These are phyloP conservation scores for Eimeria brunetti DNA, from an alignment of 169 alveolate genomes.

Conservation along the genomic window DNA sequence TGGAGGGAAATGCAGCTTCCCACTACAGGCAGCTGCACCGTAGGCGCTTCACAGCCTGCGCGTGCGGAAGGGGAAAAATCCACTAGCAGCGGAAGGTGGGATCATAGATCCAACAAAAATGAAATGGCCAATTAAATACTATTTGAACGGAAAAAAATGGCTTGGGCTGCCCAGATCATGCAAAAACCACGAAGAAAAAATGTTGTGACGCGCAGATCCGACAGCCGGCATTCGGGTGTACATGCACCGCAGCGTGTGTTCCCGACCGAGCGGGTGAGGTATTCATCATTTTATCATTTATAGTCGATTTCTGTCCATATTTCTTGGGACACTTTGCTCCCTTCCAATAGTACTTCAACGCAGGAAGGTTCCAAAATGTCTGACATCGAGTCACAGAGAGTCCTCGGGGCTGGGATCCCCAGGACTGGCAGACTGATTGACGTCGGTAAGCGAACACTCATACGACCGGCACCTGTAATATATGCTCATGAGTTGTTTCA, in stretches of 20 bases:
- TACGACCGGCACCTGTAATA: no score
- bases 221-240: conserved; percentile 67
- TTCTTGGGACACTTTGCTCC: conserved; percentile 33
- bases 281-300: conserved; percentile 47
- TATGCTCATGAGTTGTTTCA: background rate
- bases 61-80: background rate
- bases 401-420: conserved; percentile 78
- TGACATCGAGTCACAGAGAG: conserved; percentile 70
- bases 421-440: conserved; percentile 64
- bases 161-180: background rate
- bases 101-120: background rate
- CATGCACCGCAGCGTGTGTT: conserved; percentile 63
- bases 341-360: conserved; percentile 41
- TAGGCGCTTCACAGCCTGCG: background rate
- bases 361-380: conserved; percentile 74
- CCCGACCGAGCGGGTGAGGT: conserved; percentile 29
- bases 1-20: background rate
- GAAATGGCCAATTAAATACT: background rate
- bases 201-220: conserved; percentile 36
- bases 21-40: background rate
- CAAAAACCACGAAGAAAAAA: background rate
- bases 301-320: conserved; percentile 60
- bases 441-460: conserved; percentile 44
- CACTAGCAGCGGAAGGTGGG: background rate
- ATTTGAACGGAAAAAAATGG: background rate